These are phyloP conservation scores for Epicoccum nigrum DNA, from an alignment of 2,329 filamentous ascomycete genomes.

Conservation along the genomic window DNA sequence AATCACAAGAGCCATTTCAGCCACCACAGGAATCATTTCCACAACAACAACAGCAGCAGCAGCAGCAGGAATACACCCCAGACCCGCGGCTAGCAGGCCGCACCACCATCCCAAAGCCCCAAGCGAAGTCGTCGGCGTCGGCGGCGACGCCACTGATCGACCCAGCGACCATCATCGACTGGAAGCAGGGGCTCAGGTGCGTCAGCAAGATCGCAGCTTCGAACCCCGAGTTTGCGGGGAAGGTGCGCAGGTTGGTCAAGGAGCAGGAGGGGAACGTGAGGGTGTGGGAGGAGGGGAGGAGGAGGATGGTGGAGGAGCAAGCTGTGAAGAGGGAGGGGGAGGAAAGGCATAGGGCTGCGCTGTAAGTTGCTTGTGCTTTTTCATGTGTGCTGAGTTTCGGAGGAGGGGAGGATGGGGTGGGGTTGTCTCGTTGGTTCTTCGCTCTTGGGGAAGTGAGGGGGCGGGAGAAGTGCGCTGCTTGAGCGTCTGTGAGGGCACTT, in stretches of 20 bases:
- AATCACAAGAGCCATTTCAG: not conserved
- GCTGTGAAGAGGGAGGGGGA: conserved; percentile 59
- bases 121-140: conserved; percentile 17
- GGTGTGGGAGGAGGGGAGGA: conserved; percentile 63
- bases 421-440: too few relatives aligned
- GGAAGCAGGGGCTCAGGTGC: conserved; percentile 55
- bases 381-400: too few relatives aligned
- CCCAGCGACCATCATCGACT: conserved; percentile 56
- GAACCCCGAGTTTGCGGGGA: conserved; percentile 50
- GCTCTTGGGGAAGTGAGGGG: too few relatives aligned
- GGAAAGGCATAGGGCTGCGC: conserved; percentile 59
- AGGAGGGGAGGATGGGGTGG: too few relatives aligned
- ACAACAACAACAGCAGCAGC: conserved; percentile 21
- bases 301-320: conserved; percentile 60
- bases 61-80: conserved; percentile 17
- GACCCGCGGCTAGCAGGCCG: conserved; percentile 35
- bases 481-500: too few relatives aligned
- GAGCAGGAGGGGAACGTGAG: conserved; percentile 68
- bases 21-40: not conserved
- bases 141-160: conserved; percentile 44
- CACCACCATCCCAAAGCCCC: conserved; percentile 17
- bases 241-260: conserved; percentile 61
- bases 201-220: conserved; percentile 55
- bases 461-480: too few relatives aligned
- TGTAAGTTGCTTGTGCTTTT: too few relatives aligned